Evolutionary conservation across 1,284 basidiomycete species (phyloP), one percentile per base, ranked within the genome.

Genomic region (Cutaneotrichosporon curvatum): DNA sequence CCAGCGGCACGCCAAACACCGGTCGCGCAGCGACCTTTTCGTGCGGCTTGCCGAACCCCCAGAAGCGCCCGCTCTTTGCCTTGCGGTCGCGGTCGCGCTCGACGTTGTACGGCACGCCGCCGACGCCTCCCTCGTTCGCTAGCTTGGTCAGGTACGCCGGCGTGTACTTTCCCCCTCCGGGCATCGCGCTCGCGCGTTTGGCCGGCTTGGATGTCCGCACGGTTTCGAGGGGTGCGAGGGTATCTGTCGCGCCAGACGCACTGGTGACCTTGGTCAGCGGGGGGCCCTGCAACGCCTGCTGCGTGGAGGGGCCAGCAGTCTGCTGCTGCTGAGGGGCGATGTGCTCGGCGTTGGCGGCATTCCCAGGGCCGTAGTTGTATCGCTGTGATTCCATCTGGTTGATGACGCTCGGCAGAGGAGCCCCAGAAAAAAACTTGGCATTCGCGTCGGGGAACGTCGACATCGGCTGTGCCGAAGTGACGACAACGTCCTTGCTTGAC

Each of bases 1-100:
- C 79, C 21, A 99, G 72, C 3, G 87, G 77, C 5, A 96, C 84
- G 21, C 87, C 91, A 68, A 98, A 97, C 12, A 98, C 89, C 0
- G 85, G 82, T 51, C 85, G 78, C 41, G 82, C 76, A 4, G 45
- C 33, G 19, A 76, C 61, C 54, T 76, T 76, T 4, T 68, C 66
- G 5, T 56, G 48, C 33, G 67, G 63, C 55, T 71, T 74, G 40
- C 71, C 70, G 67, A 89, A 89, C 21, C 81, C 81, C 86, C 87
- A 90, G 74, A 90, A 90, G 9, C 83, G 81, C 38, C 87, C 79
- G 48, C 84, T 89, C 72, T 92, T 91, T 14, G 85, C 84, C 73
- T 91, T 92, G 61, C 88, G 83, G 50, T 87, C 78, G 63, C 87
- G 77, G 45, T 90, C 86, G 55, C 61, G 64, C 19, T 52, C 54